Percentiles rank a stretch among this genome's conserved stretches.
These are phyloP conservation scores for Pleurotus citrinopileatus DNA, from an alignment of 768 basidiomycete genomes.

Conservation along the genomic window DNA sequence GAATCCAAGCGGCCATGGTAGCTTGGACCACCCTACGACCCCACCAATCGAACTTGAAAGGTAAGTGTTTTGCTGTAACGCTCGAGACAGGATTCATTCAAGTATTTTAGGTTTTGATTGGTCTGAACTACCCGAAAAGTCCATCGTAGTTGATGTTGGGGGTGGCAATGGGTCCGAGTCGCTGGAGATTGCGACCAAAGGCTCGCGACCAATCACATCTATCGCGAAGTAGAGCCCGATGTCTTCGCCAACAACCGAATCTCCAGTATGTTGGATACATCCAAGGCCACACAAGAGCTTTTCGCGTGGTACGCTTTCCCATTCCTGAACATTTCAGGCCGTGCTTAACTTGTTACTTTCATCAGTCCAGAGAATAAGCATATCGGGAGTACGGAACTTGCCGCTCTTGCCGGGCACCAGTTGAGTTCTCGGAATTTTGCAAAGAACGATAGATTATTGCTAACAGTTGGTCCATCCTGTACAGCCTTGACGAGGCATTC, in stretches of 20 bases:
- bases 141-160: conserved; percentile 18
- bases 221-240: conserved; percentile 31
- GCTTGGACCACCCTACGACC: conserved; percentile 10
- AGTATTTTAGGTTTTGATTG: conserved; percentile 18
- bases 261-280: conserved; percentile 31
- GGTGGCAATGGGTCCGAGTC: too few relatives aligned
- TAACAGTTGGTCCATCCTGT: neutral
- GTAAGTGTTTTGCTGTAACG: neutral
- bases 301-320: conserved; percentile 19
- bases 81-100: neutral
- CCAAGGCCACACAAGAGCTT: conserved; percentile 24
- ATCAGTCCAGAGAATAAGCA: conserved; percentile 15
- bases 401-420: conserved; percentile 22
- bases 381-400: conserved; percentile 19
- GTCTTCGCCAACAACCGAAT: conserved; percentile 36
- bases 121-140: conserved; percentile 11
- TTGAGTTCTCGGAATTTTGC: conserved; percentile 10
- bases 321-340: neutral
- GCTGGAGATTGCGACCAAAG: conserved; percentile 14
- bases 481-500: conserved; percentile 27
- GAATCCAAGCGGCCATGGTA: conserved; percentile 14
- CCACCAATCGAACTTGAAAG: conserved; percentile 10
- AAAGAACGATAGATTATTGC: neutral
- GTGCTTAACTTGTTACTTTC: neutral
- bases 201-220: conserved; percentile 36